Base-by-base conservation (phyloP, 441 rosid genomes). In the Pelargonium myrrhifolium region DNA sequence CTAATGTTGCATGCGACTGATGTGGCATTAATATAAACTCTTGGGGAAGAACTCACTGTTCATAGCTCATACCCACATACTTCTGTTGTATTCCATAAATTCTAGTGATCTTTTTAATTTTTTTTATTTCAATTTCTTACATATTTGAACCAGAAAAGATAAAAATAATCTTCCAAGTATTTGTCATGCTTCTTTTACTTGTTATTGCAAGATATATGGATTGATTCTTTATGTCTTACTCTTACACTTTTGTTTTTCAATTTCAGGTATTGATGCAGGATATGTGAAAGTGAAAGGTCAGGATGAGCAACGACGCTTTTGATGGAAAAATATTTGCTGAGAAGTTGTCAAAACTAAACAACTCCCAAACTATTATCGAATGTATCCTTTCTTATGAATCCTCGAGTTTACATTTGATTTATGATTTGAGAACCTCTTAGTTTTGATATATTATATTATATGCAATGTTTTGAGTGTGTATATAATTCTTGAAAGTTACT, bases 301-400 rank as follows among this genome's bases (percentile, higher is more conserved):
- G 75, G 81, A 88, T 88, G 94, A 81, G 87, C 82, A 77, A 63
- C 69, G 86, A 86, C 43, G 75, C 62, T 61, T 88, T 86, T 74
- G 86, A 88, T 62, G 79, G 76, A 14, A 79, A 79, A 76, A 67
- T 79, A 65, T 74, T 88, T 68, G 67, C 81, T 4, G 94, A 88
- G 80, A 88, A 86, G 81, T 71, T 88, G 71, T 79, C 88, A 28
- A 88, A 82, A 73, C 94, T 88, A 68, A 88, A 88, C 78, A 86
- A 79, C 72, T 88, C 94, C 37, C 88, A 83, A 53, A 88, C 84
- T 58, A 88, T 89, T 82, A 86, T 88, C 75, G 87, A 88, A 76
- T 86, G 90, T 86, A 88, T 80, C 80, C 84, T 79, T 75, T 59
- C 39, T 60, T 68, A 58, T 56, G 18, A 70, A 72, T 18, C 18